Percentiles rank a stretch among this genome's conserved stretches.
Conservation (phyloP, 2,329 filamentous ascomycete species). For the Aspergillus pseudotamarii region DNA sequence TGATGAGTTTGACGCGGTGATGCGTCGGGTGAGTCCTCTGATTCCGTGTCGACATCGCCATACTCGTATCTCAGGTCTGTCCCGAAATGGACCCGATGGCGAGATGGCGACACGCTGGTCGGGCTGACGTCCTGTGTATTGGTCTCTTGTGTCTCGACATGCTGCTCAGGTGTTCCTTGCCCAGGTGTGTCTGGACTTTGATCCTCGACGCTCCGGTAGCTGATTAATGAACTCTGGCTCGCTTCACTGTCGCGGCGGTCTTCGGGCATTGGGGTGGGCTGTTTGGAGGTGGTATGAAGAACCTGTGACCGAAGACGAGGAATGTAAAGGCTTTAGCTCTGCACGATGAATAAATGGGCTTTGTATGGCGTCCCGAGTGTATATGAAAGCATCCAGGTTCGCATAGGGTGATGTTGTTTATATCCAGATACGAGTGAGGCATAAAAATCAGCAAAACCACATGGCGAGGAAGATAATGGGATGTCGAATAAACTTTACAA, state of each 20-base stretch:
- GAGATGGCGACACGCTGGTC: background rate
- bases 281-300: background rate
- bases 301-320: background rate
- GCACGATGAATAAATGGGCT: too few species aligned
- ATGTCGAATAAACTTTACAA: background rate
- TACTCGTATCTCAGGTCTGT: slow-evolving; percentile 12
- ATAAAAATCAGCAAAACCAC: background rate
- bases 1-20: background rate
- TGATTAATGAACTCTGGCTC: slow-evolving; percentile 13
- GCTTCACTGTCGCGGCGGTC: slow-evolving; percentile 1
- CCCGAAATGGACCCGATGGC: slow-evolving; percentile 12
- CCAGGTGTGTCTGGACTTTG: background rate
- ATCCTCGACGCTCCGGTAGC: slow-evolving; percentile 11
- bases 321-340: background rate
- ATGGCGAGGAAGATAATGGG: background rate
- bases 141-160: background rate
- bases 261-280: background rate
- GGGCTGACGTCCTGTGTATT: background rate
- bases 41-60: background rate
- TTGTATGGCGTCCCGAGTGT: background rate
- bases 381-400: background rate
- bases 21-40: slow-evolving; percentile 12
- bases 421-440: background rate
- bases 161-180: background rate
- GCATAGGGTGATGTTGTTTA: background rate